phyloP scores from a whole-genome alignment of 2,329 filamentous ascomycete genomes.

The Colletotrichum scovillei region DNA sequence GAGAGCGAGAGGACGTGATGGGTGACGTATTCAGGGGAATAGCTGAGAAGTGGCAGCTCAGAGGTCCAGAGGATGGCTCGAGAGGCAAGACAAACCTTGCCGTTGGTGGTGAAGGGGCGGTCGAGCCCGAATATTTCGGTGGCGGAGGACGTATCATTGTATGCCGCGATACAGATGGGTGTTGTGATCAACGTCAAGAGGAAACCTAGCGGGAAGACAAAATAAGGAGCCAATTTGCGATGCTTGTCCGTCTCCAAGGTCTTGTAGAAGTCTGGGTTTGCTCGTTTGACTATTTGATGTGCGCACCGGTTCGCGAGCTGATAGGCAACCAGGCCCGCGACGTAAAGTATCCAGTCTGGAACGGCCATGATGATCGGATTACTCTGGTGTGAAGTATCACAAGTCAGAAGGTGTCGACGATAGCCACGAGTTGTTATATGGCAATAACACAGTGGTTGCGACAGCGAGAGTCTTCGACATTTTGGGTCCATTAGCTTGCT shows the following conservation, averaged over 20 bases:
- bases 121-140: not conserved
- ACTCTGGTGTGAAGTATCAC: not conserved
- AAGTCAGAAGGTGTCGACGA: not conserved
- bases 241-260: not conserved
- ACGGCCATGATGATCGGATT: not conserved
- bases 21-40: constrained; percentile 24
- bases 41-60: constrained; percentile 32
- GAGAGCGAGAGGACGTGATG: constrained; percentile 34
- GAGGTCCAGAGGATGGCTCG: constrained; percentile 32
- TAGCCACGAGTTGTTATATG: not conserved
- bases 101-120: not conserved
- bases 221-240: constrained; percentile 14
- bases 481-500: not conserved
- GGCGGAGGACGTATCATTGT: constrained; percentile 1
- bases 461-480: not conserved
- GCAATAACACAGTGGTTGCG: not conserved
- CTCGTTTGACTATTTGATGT: not conserved
- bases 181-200: constrained; percentile 16
- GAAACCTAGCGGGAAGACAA: constrained; percentile 34
- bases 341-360: not conserved
- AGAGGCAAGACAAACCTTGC: constrained; percentile 27
- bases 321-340: constrained; percentile 1
- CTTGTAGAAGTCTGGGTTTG: constrained; percentile 6
- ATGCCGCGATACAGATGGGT: constrained; percentile 23
- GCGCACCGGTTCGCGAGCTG: not conserved